A percentile compares a stretch with the other conserved stretches of the same genome.
These are phyloP conservation scores for Cucumis cinereus DNA, from an alignment of 306 rosid genomes.

Conservation along the genomic window DNA sequence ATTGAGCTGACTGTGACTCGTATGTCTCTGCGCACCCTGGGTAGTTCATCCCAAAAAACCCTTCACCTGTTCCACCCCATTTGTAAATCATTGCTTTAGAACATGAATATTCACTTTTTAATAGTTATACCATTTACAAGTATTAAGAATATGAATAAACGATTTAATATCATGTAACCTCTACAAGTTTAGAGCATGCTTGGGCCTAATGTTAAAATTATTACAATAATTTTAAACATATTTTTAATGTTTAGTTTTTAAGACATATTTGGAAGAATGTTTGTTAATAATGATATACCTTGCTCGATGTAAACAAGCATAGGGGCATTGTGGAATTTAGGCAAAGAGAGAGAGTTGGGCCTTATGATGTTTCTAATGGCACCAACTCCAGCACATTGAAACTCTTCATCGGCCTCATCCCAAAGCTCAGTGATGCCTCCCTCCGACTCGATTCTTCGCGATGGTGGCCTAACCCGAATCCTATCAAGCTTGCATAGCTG, in stretches of 20 bases:
- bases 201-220: too few species aligned
- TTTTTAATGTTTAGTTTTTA: too few species aligned
- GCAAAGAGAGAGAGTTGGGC: constrained; percentile 8
- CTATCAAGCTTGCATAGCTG: constrained; percentile 10
- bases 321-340: constrained; percentile 11
- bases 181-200: too few species aligned
- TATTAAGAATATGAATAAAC: too few species aligned
- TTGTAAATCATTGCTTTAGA: background rate
- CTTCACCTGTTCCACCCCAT: constrained; percentile 14
- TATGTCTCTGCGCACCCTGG: constrained; percentile 21
- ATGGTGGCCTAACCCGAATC: background rate
- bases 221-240: too few species aligned
- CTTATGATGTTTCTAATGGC: background rate
- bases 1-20: background rate
- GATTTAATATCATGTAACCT: too few species aligned
- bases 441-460: constrained; percentile 8
- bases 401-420: constrained; percentile 7
- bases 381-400: constrained; percentile 14
- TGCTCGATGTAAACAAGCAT: constrained; percentile 8
- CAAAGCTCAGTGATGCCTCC: constrained; percentile 14
- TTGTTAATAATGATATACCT: background rate
- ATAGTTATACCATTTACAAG: too few species aligned
- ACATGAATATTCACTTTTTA: background rate
- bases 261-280: background rate
- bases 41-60: background rate